A percentile compares a stretch with the other conserved stretches of the same genome.
phyloP scores from a whole-genome alignment of 2,329 filamentous ascomycete genomes.

The Hypoxylon sp. region DNA sequence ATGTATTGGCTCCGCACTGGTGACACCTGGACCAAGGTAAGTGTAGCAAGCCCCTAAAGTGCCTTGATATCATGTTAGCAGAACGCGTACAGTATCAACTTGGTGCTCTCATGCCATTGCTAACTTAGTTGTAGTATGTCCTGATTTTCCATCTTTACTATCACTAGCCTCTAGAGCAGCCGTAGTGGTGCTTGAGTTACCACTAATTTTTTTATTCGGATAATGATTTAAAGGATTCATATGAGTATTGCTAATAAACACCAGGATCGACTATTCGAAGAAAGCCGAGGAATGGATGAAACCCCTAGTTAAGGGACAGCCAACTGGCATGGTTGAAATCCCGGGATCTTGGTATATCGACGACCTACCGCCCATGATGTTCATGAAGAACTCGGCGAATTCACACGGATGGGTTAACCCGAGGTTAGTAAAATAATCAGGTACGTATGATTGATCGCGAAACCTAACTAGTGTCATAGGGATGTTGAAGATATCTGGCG shows the following conservation, averaged over 20 bases:
- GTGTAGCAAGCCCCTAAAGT: background rate
- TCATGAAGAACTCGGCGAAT: constrained; percentile 76
- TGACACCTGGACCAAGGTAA: constrained; percentile 72
- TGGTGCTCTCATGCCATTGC: background rate
- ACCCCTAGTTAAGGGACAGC: constrained; percentile 70
- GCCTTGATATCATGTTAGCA: background rate
- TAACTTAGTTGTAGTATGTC: constrained; percentile 31
- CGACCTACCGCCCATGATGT: constrained; percentile 78
- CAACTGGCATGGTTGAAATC: constrained; percentile 77
- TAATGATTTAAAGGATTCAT: background rate
- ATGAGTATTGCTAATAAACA: constrained; percentile 10
- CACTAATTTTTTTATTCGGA: background rate
- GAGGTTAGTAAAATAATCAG: constrained; percentile 51
- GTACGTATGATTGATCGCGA: background rate
- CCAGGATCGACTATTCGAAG: constrained; percentile 72
- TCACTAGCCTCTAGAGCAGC: background rate
- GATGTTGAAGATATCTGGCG: constrained; percentile 76
- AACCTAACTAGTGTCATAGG: constrained; percentile 46
- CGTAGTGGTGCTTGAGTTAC: background rate
- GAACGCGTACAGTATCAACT: background rate
- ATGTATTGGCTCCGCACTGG: constrained; percentile 75
- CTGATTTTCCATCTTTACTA: background rate
- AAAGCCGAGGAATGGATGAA: constrained; percentile 77
- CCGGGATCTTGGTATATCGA: constrained; percentile 76
- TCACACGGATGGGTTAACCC: constrained; percentile 73